phyloP scores from a whole-genome alignment of 257 asterid genomes.

The Catharanthus roseus region DNA sequence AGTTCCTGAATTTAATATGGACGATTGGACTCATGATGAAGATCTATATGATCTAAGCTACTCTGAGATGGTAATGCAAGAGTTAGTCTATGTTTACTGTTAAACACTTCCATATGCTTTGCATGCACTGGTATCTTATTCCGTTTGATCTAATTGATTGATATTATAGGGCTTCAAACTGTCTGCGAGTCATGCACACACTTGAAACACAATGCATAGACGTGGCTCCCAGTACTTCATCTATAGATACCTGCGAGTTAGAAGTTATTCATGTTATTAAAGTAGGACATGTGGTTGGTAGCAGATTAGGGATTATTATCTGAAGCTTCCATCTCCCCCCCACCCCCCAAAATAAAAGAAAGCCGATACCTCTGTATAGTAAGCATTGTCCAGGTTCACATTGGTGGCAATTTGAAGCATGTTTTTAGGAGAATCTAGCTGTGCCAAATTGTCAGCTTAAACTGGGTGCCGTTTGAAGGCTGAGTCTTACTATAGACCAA shows the following conservation, averaged over 20 bases:
- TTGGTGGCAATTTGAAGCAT: neutral
- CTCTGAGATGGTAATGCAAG: conserved; percentile 71
- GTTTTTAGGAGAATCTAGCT: neutral
- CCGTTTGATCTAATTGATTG: neutral
- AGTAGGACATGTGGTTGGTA: neutral
- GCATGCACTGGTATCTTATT: neutral
- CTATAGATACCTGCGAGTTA: too few relatives aligned
- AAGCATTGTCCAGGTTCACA: neutral
- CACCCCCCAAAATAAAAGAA: too few relatives aligned
- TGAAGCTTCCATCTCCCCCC: too few relatives aligned
- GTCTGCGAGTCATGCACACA: neutral
- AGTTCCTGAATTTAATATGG: conserved; percentile 75
- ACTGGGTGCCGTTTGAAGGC: neutral
- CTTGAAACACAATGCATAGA: neutral
- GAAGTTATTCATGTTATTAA: neutral
- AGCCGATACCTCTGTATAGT: too few relatives aligned
- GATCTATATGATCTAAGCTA: conserved; percentile 82
- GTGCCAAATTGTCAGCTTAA: neutral
- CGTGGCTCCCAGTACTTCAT: neutral
- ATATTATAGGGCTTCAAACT: neutral
- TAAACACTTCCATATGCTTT: neutral
- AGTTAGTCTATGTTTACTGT: conserved; percentile 2
- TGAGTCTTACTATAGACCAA: neutral
- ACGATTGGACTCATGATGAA: conserved; percentile 87
- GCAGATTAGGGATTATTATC: neutral